Percentiles rank a stretch among this genome's conserved stretches.
Conservation (phyloP, 768 basidiomycete genomes). For the Lentinus brumalis region DNA sequence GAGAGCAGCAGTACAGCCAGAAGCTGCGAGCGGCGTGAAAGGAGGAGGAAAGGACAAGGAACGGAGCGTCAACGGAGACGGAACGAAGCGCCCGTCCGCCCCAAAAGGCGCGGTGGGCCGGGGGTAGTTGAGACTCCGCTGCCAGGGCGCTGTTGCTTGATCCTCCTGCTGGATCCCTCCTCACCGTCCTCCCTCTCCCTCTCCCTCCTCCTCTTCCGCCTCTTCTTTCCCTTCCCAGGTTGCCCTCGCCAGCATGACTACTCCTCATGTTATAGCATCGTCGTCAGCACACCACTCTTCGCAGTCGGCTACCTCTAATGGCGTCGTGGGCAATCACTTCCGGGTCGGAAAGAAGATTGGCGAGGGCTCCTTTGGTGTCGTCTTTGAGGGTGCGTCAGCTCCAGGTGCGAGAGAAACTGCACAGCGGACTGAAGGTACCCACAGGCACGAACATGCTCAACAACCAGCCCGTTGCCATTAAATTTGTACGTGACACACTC, state of each 20-base stretch:
- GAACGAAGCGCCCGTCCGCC: constrained; percentile 3
- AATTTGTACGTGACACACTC: constrained; percentile 70
- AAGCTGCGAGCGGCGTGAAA: background rate
- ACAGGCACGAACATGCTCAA: constrained; percentile 85
- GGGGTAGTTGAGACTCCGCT: constrained; percentile 22
- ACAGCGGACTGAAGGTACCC: background rate
- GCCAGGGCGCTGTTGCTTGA: constrained; percentile 12
- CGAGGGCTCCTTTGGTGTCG: constrained; percentile 98
- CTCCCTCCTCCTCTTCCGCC: constrained; percentile 12
- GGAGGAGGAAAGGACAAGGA: background rate
- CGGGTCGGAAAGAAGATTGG: constrained; percentile 99
- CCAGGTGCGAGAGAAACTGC: background rate
- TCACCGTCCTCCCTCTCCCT: constrained; percentile 8
- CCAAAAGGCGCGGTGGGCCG: constrained; percentile 6
- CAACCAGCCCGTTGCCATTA: constrained; percentile 90
- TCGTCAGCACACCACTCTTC: constrained; percentile 66
- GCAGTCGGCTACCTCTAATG: constrained; percentile 63
- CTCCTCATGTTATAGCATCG: constrained; percentile 82
- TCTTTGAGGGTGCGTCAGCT: constrained; percentile 80
- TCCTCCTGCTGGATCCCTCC: constrained; percentile 9
- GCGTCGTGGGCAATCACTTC: constrained; percentile 79
- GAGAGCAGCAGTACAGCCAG: no score
- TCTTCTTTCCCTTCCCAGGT: constrained; percentile 20
- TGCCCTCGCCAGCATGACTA: constrained; percentile 54
- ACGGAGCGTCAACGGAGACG: background rate